A percentile compares a stretch with the other conserved stretches of the same genome.
Evolutionary conservation across 495 filamentous ascomycete species (phyloP).

Genomic region (Aspergillus incahuasiensis): DNA sequence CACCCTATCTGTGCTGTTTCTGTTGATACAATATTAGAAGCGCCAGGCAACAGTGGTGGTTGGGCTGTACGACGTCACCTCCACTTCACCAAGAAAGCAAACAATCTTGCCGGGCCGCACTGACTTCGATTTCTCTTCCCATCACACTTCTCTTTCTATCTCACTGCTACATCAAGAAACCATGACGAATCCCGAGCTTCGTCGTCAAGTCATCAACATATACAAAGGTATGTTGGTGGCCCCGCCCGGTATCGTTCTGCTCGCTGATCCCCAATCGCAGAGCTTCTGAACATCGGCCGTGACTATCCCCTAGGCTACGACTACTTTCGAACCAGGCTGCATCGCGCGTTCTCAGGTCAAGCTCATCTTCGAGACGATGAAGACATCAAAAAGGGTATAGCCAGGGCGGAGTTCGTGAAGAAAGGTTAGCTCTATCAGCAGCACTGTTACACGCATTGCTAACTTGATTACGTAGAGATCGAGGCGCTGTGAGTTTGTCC

Average conservation of each 20-base stretch:
- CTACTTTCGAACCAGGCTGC: constrained; percentile 77
- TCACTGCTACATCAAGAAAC: constrained; percentile 8
- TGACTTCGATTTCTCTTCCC: background rate
- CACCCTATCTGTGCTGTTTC: background rate
- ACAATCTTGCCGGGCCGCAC: background rate
- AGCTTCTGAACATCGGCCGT: constrained; percentile 77
- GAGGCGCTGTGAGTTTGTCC: constrained; percentile 73
- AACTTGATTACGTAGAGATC: constrained; percentile 54
- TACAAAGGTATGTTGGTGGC: constrained; percentile 71
- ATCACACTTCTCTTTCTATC: background rate
- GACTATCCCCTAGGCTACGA: constrained; percentile 84
- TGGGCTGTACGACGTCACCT: constrained; percentile 6
- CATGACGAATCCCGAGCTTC: constrained; percentile 55
- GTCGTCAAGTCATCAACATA: constrained; percentile 75
- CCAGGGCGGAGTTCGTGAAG: constrained; percentile 79
- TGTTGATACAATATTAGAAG: background rate
- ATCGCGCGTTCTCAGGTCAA: constrained; percentile 78
- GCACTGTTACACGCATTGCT: background rate
- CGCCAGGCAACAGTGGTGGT: background rate
- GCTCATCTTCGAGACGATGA: constrained; percentile 63
- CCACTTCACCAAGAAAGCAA: background rate
- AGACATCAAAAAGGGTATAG: constrained; percentile 69
- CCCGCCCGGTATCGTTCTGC: background rate
- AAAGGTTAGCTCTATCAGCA: constrained; percentile 57
- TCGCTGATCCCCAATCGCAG: constrained; percentile 34